phyloP scores from a whole-genome alignment of 164 flowering plant species.

The Buxus sempervirens region DNA sequence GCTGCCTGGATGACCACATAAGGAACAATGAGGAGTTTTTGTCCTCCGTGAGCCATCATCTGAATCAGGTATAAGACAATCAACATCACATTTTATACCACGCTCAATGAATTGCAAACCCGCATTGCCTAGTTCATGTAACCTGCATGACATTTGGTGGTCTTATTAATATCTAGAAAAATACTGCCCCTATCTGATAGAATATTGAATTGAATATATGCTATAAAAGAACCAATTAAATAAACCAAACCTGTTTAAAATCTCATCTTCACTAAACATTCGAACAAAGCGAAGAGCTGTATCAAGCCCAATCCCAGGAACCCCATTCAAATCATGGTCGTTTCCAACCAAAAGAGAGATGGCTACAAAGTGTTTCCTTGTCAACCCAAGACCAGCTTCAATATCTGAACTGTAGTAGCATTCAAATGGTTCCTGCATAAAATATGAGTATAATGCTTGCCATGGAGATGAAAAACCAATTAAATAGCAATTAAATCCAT shows the following conservation, averaged over 20 bases:
- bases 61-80: slow-evolving; percentile 11
- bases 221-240: slow-evolving; percentile 1
- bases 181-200: not conserved
- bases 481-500: slow-evolving; percentile 5
- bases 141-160: slow-evolving; percentile 38
- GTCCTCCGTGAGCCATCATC: slow-evolving; percentile 30
- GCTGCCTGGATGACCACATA: slow-evolving; percentile 95
- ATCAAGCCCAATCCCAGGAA: slow-evolving; percentile 79
- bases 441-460: slow-evolving; percentile 18
- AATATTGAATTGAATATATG: not conserved
- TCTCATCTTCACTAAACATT: slow-evolving; percentile 58
- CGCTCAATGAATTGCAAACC: slow-evolving; percentile 14
- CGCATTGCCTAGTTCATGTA: slow-evolving; percentile 55
- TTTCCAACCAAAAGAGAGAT: slow-evolving; percentile 88
- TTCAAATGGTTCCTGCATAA: slow-evolving; percentile 84
- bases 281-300: slow-evolving; percentile 79
- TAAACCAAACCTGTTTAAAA: slow-evolving; percentile 56
- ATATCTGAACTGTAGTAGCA: slow-evolving; percentile 83
- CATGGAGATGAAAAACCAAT: slow-evolving; percentile 8
- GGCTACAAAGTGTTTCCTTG: slow-evolving; percentile 79
- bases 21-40: slow-evolving; percentile 69
- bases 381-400: slow-evolving; percentile 81
- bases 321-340: slow-evolving; percentile 78
- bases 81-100: slow-evolving; percentile 16
- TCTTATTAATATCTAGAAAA: not conserved